Percentiles rank a stretch among this genome's conserved stretches.
phyloP scores from a whole-genome alignment of 176 grass and related monocot genomes.

The Rhynchospora pubera region DNA sequence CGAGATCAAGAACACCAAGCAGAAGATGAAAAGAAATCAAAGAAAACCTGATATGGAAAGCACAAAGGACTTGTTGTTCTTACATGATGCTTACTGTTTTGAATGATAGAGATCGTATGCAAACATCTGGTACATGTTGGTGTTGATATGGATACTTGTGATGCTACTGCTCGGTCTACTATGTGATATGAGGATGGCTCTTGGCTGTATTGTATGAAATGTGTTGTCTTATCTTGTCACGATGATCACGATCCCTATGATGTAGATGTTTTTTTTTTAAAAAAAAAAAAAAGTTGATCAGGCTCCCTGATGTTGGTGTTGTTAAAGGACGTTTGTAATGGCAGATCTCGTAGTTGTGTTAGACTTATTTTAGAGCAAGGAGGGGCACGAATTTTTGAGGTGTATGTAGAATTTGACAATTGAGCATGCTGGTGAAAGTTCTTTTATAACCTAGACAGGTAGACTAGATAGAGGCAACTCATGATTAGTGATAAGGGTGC shows the following conservation, averaged over 20 bases:
- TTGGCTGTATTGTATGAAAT: not conserved
- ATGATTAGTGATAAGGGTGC: not conserved
- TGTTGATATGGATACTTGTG: not conserved
- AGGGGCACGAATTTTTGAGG: not conserved
- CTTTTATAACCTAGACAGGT: not conserved
- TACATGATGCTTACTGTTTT: not conserved
- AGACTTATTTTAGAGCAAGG: not conserved
- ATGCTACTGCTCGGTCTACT: not conserved
- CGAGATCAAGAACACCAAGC: conserved; percentile 21
- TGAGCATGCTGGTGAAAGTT: not conserved
- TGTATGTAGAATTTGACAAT: not conserved
- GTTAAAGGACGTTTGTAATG: not conserved
- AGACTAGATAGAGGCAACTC: not conserved
- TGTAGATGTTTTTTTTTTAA: not conserved
- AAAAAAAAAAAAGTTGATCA: no score
- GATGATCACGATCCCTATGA: not conserved
- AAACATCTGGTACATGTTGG: not conserved
- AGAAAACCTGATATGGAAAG: not conserved
- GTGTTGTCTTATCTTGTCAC: not conserved
- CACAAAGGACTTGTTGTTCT: not conserved
- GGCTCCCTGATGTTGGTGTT: not conserved
- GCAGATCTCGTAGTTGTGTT: not conserved
- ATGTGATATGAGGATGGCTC: not conserved
- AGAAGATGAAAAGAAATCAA: conserved; percentile 3
- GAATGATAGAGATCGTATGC: not conserved